phyloP scores from a whole-genome alignment of 768 basidiomycete genomes.

The Lactifluus hygrophoroides region DNA sequence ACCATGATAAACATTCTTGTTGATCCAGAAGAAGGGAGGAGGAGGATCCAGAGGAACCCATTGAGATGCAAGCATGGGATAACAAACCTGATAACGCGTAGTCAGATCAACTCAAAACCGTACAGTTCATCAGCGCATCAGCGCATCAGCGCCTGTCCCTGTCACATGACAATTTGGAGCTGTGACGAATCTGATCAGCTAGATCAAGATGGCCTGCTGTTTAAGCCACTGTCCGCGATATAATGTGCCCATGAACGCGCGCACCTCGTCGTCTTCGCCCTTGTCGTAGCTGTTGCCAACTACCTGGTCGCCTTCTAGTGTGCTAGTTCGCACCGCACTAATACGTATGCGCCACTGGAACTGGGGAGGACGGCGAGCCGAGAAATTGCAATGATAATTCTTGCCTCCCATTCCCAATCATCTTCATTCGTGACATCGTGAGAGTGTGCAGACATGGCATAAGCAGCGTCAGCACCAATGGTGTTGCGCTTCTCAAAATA shows the following conservation, averaged over 20 bases:
- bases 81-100: no score
- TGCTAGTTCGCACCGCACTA: constrained; percentile 27
- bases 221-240: constrained; percentile 25
- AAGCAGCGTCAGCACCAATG: constrained; percentile 46
- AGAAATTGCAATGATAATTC: constrained; percentile 17
- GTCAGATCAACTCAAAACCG: no score
- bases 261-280: constrained; percentile 22
- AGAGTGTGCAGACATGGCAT: constrained; percentile 41
- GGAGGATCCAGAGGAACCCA: no score
- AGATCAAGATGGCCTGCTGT: no score
- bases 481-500: constrained; percentile 55
- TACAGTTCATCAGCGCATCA: no score
- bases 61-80: no score
- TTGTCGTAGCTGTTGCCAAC: constrained; percentile 27
- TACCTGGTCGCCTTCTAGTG: constrained; percentile 24
- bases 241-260: constrained; percentile 24
- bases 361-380: constrained; percentile 24
- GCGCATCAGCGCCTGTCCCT: no score
- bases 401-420: constrained; percentile 39
- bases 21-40: no score
- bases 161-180: no score
- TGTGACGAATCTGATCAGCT: no score
- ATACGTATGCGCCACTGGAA: constrained; percentile 22
- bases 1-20: no score
- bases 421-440: constrained; percentile 31